These are phyloP conservation scores for Chalaropsis ovoidea DNA, from an alignment of 2,329 filamentous ascomycete genomes.

Conservation along the genomic window DNA sequence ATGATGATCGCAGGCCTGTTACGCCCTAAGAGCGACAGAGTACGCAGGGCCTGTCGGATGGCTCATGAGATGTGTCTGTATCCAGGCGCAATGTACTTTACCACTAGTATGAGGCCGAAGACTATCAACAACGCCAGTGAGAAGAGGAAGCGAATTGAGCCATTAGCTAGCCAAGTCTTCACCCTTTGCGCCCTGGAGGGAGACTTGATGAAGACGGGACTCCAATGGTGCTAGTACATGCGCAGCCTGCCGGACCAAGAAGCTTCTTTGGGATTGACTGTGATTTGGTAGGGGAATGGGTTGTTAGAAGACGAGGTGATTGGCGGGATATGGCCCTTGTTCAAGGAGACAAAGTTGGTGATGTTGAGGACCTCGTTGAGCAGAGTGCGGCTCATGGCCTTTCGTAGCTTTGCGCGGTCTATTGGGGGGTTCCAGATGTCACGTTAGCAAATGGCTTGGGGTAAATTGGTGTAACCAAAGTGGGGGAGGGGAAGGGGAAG, in stretches of 20 bases:
- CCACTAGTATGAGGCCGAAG: background rate
- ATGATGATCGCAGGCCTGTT: background rate
- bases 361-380: constrained; percentile 84
- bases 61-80: background rate
- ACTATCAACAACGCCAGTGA: background rate
- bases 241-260: constrained; percentile 51
- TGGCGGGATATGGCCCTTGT: constrained; percentile 93
- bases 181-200: background rate
- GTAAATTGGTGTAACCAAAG: constrained; percentile 13
- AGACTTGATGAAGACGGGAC: background rate
- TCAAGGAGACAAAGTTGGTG: constrained; percentile 70
- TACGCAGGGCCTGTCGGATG: background rate
- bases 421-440: constrained; percentile 10
- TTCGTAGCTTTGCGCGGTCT: constrained; percentile 82
- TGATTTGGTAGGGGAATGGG: constrained; percentile 89
- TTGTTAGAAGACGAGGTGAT: constrained; percentile 92
- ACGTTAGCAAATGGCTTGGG: background rate
- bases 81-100: background rate
- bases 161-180: background rate
- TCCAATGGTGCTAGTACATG: constrained; percentile 23
- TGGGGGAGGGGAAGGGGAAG: background rate
- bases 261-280: constrained; percentile 71
- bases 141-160: background rate
- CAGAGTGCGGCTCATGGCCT: constrained; percentile 82
- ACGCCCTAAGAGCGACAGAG: background rate